These are phyloP conservation scores for Centrapalus pauciflorus DNA, from an alignment of 129 eudicot species.

Conservation along the genomic window DNA sequence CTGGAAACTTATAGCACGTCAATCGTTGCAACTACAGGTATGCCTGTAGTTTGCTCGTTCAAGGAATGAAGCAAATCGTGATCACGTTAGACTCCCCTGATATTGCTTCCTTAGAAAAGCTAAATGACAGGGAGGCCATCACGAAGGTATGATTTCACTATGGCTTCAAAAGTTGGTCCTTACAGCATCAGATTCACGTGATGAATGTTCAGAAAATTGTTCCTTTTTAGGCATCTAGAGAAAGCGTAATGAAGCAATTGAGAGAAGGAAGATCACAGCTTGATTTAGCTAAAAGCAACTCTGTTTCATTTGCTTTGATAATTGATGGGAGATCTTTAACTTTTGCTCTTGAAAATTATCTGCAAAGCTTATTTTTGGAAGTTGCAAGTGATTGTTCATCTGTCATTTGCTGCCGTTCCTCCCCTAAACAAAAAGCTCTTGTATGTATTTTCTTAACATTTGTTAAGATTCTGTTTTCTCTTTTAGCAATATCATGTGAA, in stretches of 20 bases:
- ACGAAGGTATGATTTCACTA: conserved; percentile 52
- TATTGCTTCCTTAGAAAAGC: conserved; percentile 53
- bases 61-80: conserved; percentile 79
- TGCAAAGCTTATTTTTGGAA: conserved; percentile 67
- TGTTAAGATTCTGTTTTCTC: neutral
- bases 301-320: conserved; percentile 62
- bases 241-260: conserved; percentile 64
- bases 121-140: conserved; percentile 61
- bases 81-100: conserved; percentile 77
- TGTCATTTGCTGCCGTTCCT: conserved; percentile 96
- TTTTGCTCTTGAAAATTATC: conserved; percentile 62
- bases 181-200: neutral
- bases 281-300: conserved; percentile 37
- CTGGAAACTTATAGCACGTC: neutral
- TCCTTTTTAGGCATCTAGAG: conserved; percentile 61
- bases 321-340: conserved; percentile 86
- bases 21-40: conserved; percentile 36
- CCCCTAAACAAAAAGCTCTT: conserved; percentile 99
- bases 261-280: conserved; percentile 58
- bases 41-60: conserved; percentile 82
- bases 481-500: neutral
- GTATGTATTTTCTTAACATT: conserved; percentile 38
- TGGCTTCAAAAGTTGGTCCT: neutral
- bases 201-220: conserved; percentile 14
- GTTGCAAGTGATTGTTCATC: conserved; percentile 75